Percentiles rank a stretch among this genome's conserved stretches.
Evolutionary conservation across 805 yeast genomes (phyloP).

Genomic region (Kuraishia ogatae): DNA sequence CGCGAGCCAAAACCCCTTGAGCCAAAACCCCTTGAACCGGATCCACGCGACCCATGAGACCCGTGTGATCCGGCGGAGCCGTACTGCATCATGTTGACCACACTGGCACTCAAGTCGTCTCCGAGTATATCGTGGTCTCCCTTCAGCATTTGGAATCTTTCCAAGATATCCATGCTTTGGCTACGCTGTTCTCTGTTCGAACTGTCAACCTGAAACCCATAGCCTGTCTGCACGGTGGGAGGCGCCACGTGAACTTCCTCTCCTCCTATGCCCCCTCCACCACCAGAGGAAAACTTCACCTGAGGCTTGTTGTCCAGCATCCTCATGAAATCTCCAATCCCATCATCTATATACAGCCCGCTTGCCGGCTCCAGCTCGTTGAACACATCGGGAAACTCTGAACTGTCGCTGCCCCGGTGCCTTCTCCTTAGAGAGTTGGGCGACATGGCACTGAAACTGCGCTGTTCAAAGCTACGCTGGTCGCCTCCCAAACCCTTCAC

Average conservation of each 20-base stretch:
- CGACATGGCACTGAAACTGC: constrained; percentile 17
- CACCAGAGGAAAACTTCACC: constrained; percentile 18
- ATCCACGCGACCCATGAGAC: neutral
- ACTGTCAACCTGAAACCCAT: neutral
- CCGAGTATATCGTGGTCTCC: constrained; percentile 9
- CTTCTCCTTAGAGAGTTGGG: neutral
- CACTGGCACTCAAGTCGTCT: constrained; percentile 8
- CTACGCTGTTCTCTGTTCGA: neutral
- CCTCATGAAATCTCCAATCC: constrained; percentile 22
- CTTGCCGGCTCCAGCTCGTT: constrained; percentile 17
- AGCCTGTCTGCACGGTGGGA: no score
- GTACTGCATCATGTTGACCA: neutral
- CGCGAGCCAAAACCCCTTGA: neutral
- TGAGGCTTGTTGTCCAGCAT: constrained; percentile 28
- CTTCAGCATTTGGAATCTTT: constrained; percentile 8
- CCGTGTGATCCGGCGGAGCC: neutral
- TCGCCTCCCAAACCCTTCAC: constrained; percentile 13
- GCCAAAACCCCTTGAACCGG: neutral
- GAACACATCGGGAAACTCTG: constrained; percentile 13
- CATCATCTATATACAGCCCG: constrained; percentile 13
- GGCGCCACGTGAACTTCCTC: no score
- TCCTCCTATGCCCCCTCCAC: neutral
- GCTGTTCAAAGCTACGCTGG: constrained; percentile 18
- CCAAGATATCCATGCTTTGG: constrained; percentile 6
- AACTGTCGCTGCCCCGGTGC: constrained; percentile 7